Conservation (phyloP, 176 grass and related monocot species). For the Typha latifolia region DNA sequence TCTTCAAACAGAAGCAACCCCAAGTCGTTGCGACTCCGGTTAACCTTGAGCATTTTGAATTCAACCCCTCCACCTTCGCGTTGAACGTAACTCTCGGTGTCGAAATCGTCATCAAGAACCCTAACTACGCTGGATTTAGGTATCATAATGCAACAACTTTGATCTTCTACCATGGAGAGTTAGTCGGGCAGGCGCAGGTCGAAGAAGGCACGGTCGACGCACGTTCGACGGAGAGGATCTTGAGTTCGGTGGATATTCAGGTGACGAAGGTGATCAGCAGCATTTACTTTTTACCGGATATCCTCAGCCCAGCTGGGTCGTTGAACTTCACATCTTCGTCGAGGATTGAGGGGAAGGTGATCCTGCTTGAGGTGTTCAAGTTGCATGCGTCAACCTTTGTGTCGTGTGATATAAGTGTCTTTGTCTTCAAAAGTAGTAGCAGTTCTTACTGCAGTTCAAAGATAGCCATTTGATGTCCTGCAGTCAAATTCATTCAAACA, state of each 20-base stretch:
- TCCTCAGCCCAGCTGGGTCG: slow-evolving; percentile 3
- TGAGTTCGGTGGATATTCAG: slow-evolving; percentile 28
- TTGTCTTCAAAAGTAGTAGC: background rate
- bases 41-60: slow-evolving; percentile 20
- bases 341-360: slow-evolving; percentile 21
- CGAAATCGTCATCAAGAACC: slow-evolving; percentile 48
- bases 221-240: slow-evolving; percentile 19
- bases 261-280: slow-evolving; percentile 20
- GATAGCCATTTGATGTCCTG: background rate
- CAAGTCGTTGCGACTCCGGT: slow-evolving; percentile 32
- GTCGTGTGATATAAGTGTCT: slow-evolving; percentile 14
- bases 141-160: slow-evolving; percentile 25
- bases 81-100: slow-evolving; percentile 27
- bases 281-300: slow-evolving; percentile 35
- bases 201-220: slow-evolving; percentile 27
- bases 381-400: slow-evolving; percentile 4
- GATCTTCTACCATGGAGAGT: slow-evolving; percentile 53
- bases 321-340: slow-evolving; percentile 19
- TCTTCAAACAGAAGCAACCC: slow-evolving; percentile 44
- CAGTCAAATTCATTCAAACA: too few relatives aligned
- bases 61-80: slow-evolving; percentile 12
- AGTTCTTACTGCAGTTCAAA: slow-evolving; percentile 8
- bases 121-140: slow-evolving; percentile 47
- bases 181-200: slow-evolving; percentile 36
- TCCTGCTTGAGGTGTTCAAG: slow-evolving; percentile 13